A percentile compares a stretch with the other conserved stretches of the same genome.
Conservation (phyloP, 2,329 filamentous ascomycete genomes). For the Cercospora sp. region DNA sequence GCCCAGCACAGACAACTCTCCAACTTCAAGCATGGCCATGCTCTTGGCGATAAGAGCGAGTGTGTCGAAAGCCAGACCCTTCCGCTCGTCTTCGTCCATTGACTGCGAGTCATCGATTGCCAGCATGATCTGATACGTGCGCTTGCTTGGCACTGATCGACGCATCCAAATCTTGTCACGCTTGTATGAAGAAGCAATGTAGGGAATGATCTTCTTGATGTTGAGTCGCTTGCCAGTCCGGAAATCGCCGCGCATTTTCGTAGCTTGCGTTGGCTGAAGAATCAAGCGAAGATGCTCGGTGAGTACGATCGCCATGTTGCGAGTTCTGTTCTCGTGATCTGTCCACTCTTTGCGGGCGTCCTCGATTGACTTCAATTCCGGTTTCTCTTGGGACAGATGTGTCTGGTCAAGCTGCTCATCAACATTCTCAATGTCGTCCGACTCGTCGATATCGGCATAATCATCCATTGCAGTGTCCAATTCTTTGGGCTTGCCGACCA, state of each 20-base stretch:
- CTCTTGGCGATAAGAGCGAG: conserved; percentile 86
- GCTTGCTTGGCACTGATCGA: conserved; percentile 84
- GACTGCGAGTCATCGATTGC: conserved; percentile 94
- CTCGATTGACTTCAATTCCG: conserved; percentile 37
- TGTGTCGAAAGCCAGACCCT: conserved; percentile 85
- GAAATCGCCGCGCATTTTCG: conserved; percentile 94
- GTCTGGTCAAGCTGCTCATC: conserved; percentile 69
- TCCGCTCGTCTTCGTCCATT: conserved; percentile 81
- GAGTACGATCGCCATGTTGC: conserved; percentile 80
- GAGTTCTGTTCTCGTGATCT: conserved; percentile 79
- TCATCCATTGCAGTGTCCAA: conserved; percentile 46
- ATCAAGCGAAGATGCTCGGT: conserved; percentile 96
- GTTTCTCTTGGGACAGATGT: conserved; percentile 55
- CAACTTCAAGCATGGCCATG: conserved; percentile 89
- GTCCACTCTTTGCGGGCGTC: conserved; percentile 78
- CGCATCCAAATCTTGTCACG: conserved; percentile 99
- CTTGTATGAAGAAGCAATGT: conserved; percentile 97
- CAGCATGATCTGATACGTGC: conserved; percentile 94
- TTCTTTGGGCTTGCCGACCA: conserved; percentile 48
- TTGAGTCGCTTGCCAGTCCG: conserved; percentile 97
- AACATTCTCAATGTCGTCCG: conserved; percentile 45
- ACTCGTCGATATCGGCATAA: conserved; percentile 39
- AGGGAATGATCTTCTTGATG: conserved; percentile 99
- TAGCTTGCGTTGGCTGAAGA: conserved; percentile 88
- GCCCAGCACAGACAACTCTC: conserved; percentile 85